Evolutionary conservation across 345 rosid species (phyloP).

Genomic region (Eutrema heterophyllum): DNA sequence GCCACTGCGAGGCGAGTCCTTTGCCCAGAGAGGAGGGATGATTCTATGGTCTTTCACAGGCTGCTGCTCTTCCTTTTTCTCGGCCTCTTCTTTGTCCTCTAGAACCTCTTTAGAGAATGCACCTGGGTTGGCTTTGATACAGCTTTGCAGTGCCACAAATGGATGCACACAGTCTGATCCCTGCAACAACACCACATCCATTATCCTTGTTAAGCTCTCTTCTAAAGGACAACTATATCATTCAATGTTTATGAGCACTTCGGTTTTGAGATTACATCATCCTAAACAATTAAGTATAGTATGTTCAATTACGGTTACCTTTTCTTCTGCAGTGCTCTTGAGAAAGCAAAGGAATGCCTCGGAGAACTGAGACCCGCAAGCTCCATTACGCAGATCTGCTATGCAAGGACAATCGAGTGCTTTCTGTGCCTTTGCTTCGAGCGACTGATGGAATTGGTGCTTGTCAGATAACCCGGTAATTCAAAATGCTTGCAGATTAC

Average conservation of each 20-base stretch:
- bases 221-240: not conserved
- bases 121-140: constrained; percentile 68
- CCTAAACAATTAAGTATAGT: not conserved
- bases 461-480: constrained; percentile 20
- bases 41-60: constrained; percentile 46
- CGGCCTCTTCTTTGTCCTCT: constrained; percentile 37
- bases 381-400: constrained; percentile 66
- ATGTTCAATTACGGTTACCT: constrained; percentile 39
- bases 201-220: not conserved
- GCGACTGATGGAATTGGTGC: constrained; percentile 42
- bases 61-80: constrained; percentile 42
- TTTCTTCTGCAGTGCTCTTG: constrained; percentile 77
- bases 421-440: constrained; percentile 71
- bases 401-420: constrained; percentile 92
- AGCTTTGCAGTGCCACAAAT: constrained; percentile 75
- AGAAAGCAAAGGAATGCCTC: constrained; percentile 84
- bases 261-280: not conserved
- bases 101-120: constrained; percentile 61
- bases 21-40: constrained; percentile 68
- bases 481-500: not conserved
- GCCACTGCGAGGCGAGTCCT: constrained; percentile 36
- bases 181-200: constrained; percentile 34
- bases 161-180: constrained; percentile 87
- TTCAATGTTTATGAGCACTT: not conserved
- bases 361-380: constrained; percentile 75